Evolutionary conservation across 2,329 filamentous ascomycete genomes (phyloP).

Genomic region (Orbilia javanica): DNA sequence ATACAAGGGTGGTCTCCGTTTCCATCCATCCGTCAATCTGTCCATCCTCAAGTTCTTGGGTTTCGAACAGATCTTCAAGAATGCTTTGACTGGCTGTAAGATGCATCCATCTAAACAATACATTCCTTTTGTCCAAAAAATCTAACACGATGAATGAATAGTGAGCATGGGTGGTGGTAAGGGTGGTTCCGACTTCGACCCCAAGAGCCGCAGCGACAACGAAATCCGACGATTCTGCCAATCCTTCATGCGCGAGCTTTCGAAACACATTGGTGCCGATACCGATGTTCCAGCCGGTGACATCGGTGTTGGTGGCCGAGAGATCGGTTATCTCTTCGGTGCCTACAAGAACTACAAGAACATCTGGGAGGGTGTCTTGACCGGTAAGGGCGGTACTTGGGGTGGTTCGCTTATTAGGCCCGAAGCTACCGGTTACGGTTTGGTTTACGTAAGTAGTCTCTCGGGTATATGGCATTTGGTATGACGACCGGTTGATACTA

Average conservation of each 20-base stretch:
- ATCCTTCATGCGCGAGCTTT: slow-evolving; percentile 94
- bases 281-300: slow-evolving; percentile 97
- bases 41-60: slow-evolving; percentile 94
- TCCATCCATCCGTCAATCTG: slow-evolving; percentile 89
- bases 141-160: slow-evolving; percentile 63
- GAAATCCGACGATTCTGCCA: slow-evolving; percentile 98
- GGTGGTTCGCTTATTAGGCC: slow-evolving; percentile 94
- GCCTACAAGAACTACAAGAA: slow-evolving; percentile 89
- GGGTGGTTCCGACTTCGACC: slow-evolving; percentile 97
- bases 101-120: slow-evolving; percentile 62
- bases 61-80: slow-evolving; percentile 99
- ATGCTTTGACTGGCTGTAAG: slow-evolving; percentile 93
- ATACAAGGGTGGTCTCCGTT: slow-evolving; percentile 96
- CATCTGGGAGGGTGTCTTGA: slow-evolving; percentile 94
- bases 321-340: slow-evolving; percentile 95
- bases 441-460: slow-evolving; percentile 78
- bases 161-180: slow-evolving; percentile 97
- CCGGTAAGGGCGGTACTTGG: slow-evolving; percentile 93
- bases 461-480: background rate
- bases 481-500: slow-evolving; percentile 5
- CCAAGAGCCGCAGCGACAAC: slow-evolving; percentile 96
- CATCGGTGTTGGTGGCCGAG: slow-evolving; percentile 90
- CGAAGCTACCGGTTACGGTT: slow-evolving; percentile 95
- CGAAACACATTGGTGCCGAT: slow-evolving; percentile 94
- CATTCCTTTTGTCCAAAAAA: slow-evolving; percentile 7